phyloP scores from a whole-genome alignment of 306 rosid genomes.

The Vigna trinervia region DNA sequence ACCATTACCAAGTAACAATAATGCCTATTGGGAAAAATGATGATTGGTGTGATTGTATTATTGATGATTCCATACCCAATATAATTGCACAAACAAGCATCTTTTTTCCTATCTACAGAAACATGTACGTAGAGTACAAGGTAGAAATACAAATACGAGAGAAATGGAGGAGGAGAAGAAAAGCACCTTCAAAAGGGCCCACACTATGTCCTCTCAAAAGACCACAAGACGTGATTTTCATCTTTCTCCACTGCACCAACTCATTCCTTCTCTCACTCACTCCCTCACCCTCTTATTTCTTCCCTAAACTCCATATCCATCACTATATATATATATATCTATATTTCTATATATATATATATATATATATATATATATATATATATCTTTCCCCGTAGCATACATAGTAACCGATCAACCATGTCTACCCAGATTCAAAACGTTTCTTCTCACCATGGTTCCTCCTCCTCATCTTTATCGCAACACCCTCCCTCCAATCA shows the following conservation, averaged over 20 bases:
- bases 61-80: conserved; percentile 46
- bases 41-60: conserved; percentile 49
- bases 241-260: conserved; percentile 70
- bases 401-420: conserved; percentile 41
- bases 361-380: too few relatives aligned
- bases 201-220: conserved; percentile 71
- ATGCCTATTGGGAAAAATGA: conserved; percentile 48
- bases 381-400: not conserved
- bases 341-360: too few relatives aligned
- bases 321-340: too few relatives aligned
- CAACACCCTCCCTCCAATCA: conserved; percentile 8
- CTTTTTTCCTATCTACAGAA: not conserved
- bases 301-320: conserved; percentile 11
- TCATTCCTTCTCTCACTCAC: conserved; percentile 23
- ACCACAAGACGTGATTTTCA: conserved; percentile 74
- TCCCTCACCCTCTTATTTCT: conserved; percentile 19
- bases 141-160: conserved; percentile 32
- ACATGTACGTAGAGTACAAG: conserved; percentile 13
- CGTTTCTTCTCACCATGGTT: conserved; percentile 45
- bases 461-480: conserved; percentile 52
- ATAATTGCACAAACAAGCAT: not conserved
- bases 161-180: conserved; percentile 49
- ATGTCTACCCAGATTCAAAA: conserved; percentile 58
- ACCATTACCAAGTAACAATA: conserved; percentile 38
- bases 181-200: conserved; percentile 70